Evolutionary conservation across 768 basidiomycete species (phyloP).

Genomic region (Tricholoma saponaceum): DNA sequence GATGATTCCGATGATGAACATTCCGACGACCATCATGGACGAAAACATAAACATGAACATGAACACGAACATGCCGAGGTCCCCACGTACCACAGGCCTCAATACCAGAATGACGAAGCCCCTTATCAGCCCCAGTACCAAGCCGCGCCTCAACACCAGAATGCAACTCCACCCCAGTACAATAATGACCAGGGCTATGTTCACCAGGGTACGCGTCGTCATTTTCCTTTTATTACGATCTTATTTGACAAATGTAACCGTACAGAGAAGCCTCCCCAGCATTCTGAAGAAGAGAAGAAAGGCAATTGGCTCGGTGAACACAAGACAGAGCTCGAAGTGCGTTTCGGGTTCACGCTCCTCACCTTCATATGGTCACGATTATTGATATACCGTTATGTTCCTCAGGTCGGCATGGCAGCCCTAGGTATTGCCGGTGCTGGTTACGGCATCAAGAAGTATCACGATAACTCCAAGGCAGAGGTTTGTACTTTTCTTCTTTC

Average conservation of each 20-base stretch:
- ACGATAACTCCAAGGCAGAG: neutral
- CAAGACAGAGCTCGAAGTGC: slow-evolving; percentile 58
- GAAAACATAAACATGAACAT: slow-evolving; percentile 24
- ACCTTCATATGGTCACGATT: slow-evolving; percentile 2
- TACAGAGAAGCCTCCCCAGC: neutral
- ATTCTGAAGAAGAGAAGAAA: slow-evolving; percentile 41
- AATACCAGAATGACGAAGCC: neutral
- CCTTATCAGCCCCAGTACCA: neutral
- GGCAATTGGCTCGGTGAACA: slow-evolving; percentile 53
- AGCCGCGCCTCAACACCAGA: neutral
- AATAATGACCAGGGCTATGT: slow-evolving; percentile 16
- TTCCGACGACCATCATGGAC: slow-evolving; percentile 18
- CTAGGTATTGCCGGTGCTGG: neutral
- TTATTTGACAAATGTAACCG: neutral
- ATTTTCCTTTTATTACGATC: too few relatives aligned
- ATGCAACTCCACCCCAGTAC: slow-evolving; percentile 16
- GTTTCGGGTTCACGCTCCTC: neutral
- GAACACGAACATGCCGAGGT: slow-evolving; percentile 22
- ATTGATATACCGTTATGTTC: neutral
- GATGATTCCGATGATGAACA: slow-evolving; percentile 21
- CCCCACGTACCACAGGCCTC: neutral
- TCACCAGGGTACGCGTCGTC: slow-evolving; percentile 8
- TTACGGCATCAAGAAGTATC: neutral
- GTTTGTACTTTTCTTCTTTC: neutral
- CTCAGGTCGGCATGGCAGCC: neutral